phyloP scores from a whole-genome alignment of 106 monocot species.

The Dioscorea zingiberensis region DNA sequence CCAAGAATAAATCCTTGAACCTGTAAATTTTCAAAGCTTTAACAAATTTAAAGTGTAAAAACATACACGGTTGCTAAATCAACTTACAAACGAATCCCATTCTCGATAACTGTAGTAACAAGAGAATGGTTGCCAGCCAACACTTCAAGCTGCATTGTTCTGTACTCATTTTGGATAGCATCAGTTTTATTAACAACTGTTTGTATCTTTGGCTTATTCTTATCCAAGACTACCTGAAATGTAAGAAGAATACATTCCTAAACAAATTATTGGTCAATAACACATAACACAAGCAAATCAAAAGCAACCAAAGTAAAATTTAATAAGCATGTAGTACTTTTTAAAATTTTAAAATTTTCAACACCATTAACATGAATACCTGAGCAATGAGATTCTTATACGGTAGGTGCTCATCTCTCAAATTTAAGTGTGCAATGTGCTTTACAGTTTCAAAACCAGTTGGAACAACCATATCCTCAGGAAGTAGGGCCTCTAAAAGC shows the following conservation, averaged over 20 bases:
- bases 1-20: too few species aligned
- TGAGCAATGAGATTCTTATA: slow-evolving; percentile 88
- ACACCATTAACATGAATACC: slow-evolving; percentile 17
- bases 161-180: slow-evolving; percentile 83
- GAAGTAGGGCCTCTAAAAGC: slow-evolving; percentile 74
- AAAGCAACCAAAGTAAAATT: too few species aligned
- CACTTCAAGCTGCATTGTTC: slow-evolving; percentile 95
- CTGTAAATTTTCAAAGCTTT: too few species aligned
- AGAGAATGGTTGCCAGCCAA: slow-evolving; percentile 93
- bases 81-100: slow-evolving; percentile 77
- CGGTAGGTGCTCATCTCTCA: slow-evolving; percentile 81
- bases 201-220: slow-evolving; percentile 86
- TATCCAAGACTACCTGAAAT: slow-evolving; percentile 86
- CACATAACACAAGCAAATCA: too few species aligned
- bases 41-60: neutral
- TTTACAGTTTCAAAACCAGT: slow-evolving; percentile 91
- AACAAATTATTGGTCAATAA: neutral
- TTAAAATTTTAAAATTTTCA: neutral
- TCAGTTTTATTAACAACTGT: slow-evolving; percentile 97
- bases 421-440: slow-evolving; percentile 92
- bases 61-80: slow-evolving; percentile 78
- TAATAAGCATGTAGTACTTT: too few species aligned
- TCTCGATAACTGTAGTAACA: slow-evolving; percentile 79
- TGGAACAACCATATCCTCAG: slow-evolving; percentile 62
- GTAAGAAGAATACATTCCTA: neutral